These are phyloP conservation scores for Ganoderma meredithae DNA, from an alignment of 1,284 basidiomycete species.

Conservation along the genomic window DNA sequence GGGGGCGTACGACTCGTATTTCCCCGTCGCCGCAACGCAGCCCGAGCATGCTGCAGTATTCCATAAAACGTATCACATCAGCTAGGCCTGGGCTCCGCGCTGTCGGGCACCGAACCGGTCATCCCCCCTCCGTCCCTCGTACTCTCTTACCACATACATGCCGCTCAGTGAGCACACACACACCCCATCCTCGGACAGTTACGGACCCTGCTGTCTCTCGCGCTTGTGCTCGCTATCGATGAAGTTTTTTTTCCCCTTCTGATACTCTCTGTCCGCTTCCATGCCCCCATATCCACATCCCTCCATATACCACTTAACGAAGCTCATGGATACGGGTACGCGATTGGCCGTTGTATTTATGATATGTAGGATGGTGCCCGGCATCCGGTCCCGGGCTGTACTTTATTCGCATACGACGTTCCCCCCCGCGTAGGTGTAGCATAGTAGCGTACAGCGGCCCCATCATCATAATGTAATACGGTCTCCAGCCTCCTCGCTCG, in stretches of 20 bases:
- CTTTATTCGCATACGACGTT: conserved; percentile 29
- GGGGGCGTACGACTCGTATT: conserved; percentile 73
- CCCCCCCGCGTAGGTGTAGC: conserved; percentile 32
- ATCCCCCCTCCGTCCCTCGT: conserved; percentile 6
- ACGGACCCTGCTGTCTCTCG: conserved; percentile 21
- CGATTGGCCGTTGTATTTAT: conserved; percentile 29
- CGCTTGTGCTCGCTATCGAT: conserved; percentile 22
- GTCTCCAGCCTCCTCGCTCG: background rate
- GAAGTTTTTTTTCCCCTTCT: conserved; percentile 7
- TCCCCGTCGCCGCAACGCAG: conserved; percentile 54
- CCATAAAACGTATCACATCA: conserved; percentile 43
- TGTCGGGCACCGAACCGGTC: background rate
- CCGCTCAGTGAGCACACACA: conserved; percentile 6
- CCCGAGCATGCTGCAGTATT: conserved; percentile 36
- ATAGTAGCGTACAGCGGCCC: conserved; percentile 28
- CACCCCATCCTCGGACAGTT: conserved; percentile 13
- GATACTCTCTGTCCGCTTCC: conserved; percentile 2
- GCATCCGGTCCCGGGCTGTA: conserved; percentile 24
- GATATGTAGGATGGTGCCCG: conserved; percentile 27
- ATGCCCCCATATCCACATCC: conserved; percentile 5
- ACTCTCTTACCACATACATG: conserved; percentile 17
- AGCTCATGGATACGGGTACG: background rate
- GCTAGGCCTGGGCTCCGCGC: conserved; percentile 21
- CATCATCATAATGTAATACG: conserved; percentile 20
- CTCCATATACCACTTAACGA: conserved; percentile 24